phyloP scores from a whole-genome alignment of 2,329 filamentous ascomycete genomes.

The Pseudocercospora fijiensis region DNA sequence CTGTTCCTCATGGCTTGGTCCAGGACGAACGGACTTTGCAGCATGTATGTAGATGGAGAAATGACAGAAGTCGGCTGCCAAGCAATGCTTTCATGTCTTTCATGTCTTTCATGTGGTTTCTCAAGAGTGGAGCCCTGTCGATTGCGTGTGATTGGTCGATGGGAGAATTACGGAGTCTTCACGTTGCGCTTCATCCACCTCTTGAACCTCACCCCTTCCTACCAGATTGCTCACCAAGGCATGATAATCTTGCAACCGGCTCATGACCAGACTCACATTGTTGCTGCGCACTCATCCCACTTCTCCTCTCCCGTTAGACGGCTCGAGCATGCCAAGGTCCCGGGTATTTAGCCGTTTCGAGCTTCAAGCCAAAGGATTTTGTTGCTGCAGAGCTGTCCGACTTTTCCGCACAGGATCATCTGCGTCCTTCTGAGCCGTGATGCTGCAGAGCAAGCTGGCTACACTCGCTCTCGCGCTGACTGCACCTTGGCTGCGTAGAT shows the following conservation, averaged over 20 bases:
- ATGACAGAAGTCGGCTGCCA: background rate
- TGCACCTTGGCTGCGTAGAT: background rate
- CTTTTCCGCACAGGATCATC: background rate
- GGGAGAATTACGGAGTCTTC: background rate
- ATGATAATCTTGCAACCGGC: background rate
- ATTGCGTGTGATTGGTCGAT: background rate
- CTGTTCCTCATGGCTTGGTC: background rate
- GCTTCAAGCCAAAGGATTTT: slow-evolving; percentile 1
- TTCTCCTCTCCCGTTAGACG: background rate
- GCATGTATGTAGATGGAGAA: background rate
- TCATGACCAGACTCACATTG: background rate
- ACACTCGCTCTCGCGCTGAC: background rate
- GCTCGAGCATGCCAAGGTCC: background rate
- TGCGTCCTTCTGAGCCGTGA: background rate
- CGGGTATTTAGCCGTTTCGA: background rate
- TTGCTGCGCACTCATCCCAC: background rate
- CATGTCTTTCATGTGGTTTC: background rate
- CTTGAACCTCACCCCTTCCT: background rate
- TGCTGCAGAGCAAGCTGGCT: background rate
- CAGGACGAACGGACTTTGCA: background rate
- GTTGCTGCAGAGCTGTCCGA: background rate
- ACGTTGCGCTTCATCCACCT: background rate
- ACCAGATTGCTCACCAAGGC: background rate
- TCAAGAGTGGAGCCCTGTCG: background rate
- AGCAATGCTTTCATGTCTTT: background rate